phyloP scores from a whole-genome alignment of 495 filamentous ascomycete species.

The Podospora tetraspora region DNA sequence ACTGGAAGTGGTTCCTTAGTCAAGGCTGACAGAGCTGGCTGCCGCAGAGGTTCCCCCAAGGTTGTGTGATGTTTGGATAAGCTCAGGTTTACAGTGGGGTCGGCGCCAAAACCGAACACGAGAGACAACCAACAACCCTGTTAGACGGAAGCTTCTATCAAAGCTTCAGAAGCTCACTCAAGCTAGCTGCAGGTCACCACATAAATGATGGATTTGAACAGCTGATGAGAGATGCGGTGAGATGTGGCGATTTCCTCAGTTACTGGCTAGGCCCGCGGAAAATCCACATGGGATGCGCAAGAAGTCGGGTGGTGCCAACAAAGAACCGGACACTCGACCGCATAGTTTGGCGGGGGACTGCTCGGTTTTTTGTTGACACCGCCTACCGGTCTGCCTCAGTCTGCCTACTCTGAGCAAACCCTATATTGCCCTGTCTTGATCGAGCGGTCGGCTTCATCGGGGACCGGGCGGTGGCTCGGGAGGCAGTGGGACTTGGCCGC shows the following conservation, averaged over 20 bases:
- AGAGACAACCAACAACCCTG: background rate
- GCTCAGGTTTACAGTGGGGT: conserved; percentile 7
- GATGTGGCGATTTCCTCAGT: background rate
- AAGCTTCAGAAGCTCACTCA: background rate
- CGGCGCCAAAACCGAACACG: background rate
- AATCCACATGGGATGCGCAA: background rate
- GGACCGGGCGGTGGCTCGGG: background rate
- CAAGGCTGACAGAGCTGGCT: conserved; percentile 7
- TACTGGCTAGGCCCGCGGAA: background rate
- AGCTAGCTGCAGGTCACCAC: background rate
- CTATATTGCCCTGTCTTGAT: background rate
- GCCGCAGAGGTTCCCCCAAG: too few relatives aligned
- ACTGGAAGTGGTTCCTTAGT: conserved; percentile 3
- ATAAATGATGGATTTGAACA: background rate
- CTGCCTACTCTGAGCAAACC: background rate
- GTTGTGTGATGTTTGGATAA: conserved; percentile 4
- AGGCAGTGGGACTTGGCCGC: background rate
- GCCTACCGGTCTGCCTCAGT: too few relatives aligned
- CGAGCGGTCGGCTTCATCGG: background rate
- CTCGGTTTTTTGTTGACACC: too few relatives aligned
- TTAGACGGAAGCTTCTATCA: background rate
- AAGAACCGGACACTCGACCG: too few relatives aligned
- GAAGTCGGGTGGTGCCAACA: too few relatives aligned
- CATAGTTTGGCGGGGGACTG: too few relatives aligned
- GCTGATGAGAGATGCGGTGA: background rate